Base-by-base conservation (phyloP, 148 eudicot species). In the Camellia japonica region DNA sequence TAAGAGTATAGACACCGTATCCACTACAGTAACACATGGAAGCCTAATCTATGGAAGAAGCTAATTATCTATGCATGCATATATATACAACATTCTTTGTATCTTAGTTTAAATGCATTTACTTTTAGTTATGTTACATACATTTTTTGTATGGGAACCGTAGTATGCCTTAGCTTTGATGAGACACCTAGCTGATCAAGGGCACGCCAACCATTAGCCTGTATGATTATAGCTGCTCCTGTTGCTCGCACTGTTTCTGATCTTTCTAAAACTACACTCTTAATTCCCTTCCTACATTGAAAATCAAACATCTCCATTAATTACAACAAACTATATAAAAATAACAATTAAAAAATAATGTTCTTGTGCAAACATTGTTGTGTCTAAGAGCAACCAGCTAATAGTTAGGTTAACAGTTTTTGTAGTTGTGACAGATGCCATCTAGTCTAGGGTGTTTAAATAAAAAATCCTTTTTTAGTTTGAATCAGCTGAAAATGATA, bases 201-300 rank as follows among this genome's bases (percentile, higher is more conserved):
- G 44, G 91, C 91, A 41, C 89, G 88, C 90, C 89, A 90, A 7
- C 91, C 93, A 72, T 90, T 90, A 51, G 85, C 58, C 38, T 80
- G 76, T 23, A 90, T 74, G 61, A 84, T 88, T 41, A 90, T 82
- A 46, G 89, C 93, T 20, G 90, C 86, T 55, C 93, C 93, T 4
- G 85, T 77, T 41, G 81, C 76, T 82, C 87, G 77, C 77, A 87
- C 60, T 30, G 78, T 78, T 44, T 89, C 83, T 0, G 87, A 84
- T 76, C 83, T 89, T 76, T 90, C 93, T 7, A 88, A 65, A 13
- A 89, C 91, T 30, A 87, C 72, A 78, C 90, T 84, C 73, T 65
- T 68, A 14, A 90, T 81, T 6, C 90, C 89, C 79, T 90, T 90
- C 88, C 90, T 80, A 80, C 79, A 73, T 30, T 30, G 52, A 0